Evolutionary conservation across 495 filamentous ascomycete genomes (phyloP).

Genomic region (Talaromyces trachyspermus): DNA sequence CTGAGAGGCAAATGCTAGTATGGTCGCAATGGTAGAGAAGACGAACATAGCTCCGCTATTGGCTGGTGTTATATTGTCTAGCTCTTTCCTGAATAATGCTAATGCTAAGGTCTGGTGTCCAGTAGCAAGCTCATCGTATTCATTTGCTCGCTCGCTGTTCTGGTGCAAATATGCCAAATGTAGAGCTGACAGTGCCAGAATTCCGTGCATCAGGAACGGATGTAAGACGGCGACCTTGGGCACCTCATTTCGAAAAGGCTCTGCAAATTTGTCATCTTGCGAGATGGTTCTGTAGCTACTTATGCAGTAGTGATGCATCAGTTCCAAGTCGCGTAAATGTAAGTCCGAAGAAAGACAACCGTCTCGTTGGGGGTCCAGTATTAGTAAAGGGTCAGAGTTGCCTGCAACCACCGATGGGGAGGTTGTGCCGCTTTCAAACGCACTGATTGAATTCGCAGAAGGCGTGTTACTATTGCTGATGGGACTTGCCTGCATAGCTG

Average conservation of each 20-base stretch:
- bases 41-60: conserved; percentile 47
- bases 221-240: conserved; percentile 36
- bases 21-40: conserved; percentile 43
- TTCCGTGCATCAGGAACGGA: conserved; percentile 38
- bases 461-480: not conserved
- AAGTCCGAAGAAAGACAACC: conserved; percentile 2
- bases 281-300: conserved; percentile 35
- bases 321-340: conserved; percentile 27
- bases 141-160: conserved; percentile 3
- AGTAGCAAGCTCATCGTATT: conserved; percentile 7
- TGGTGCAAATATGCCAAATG: conserved; percentile 34
- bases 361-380: conserved; percentile 5
- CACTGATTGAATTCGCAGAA: not conserved
- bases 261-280: conserved; percentile 17
- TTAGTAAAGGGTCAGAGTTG: conserved; percentile 2
- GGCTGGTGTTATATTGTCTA: conserved; percentile 36
- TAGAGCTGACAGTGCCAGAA: conserved; percentile 40
- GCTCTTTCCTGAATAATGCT: conserved; percentile 33
- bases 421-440: not conserved
- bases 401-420: conserved; percentile 1
- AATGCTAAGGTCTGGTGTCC: conserved; percentile 41
- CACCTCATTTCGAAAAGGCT: conserved; percentile 35
- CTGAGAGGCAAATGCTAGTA: conserved; percentile 13
- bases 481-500: not conserved
- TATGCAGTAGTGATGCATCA: conserved; percentile 43